A percentile compares a stretch with the other conserved stretches of the same genome.
Evolutionary conservation across 768 basidiomycete species (phyloP).

Genomic region (Neoboletus magnificus): DNA sequence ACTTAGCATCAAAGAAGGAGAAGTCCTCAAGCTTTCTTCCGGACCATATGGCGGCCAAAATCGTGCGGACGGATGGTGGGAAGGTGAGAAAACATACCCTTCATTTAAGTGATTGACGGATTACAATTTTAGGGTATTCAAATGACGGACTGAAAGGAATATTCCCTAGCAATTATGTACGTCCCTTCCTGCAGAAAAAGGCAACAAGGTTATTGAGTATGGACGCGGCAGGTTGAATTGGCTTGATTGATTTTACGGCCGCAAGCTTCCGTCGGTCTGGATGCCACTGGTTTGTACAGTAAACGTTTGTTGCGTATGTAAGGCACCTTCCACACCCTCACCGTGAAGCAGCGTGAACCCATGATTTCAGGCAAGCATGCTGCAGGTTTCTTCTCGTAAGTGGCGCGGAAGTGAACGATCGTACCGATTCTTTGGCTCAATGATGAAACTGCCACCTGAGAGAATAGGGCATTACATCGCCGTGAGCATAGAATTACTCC

Average conservation of each 20-base stretch:
- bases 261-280: slow-evolving; percentile 6
- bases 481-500: slow-evolving; percentile 12
- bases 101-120: slow-evolving; percentile 24
- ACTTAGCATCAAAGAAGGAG: slow-evolving; percentile 57
- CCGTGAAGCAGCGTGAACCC: slow-evolving; percentile 14
- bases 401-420: slow-evolving; percentile 30
- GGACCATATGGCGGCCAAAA: slow-evolving; percentile 59
- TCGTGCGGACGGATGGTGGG: slow-evolving; percentile 84
- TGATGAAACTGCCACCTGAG: slow-evolving; percentile 11
- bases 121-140: slow-evolving; percentile 51
- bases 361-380: slow-evolving; percentile 19
- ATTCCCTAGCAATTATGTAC: slow-evolving; percentile 86
- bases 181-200: slow-evolving; percentile 30
- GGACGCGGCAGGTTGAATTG: slow-evolving; percentile 45
- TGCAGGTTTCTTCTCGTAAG: slow-evolving; percentile 27
- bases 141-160: slow-evolving; percentile 65
- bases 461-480: slow-evolving; percentile 12
- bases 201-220: slow-evolving; percentile 22
- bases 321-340: slow-evolving; percentile 19
- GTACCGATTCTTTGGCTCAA: slow-evolving; percentile 18
- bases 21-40: slow-evolving; percentile 59
- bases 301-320: slow-evolving; percentile 25
- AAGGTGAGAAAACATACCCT: slow-evolving; percentile 49
- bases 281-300: slow-evolving; percentile 7
- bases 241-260: slow-evolving; percentile 27